These are phyloP conservation scores for Entomortierella chlamydospora DNA, from an alignment of 192 early-diverging fungal species.

Conservation along the genomic window DNA sequence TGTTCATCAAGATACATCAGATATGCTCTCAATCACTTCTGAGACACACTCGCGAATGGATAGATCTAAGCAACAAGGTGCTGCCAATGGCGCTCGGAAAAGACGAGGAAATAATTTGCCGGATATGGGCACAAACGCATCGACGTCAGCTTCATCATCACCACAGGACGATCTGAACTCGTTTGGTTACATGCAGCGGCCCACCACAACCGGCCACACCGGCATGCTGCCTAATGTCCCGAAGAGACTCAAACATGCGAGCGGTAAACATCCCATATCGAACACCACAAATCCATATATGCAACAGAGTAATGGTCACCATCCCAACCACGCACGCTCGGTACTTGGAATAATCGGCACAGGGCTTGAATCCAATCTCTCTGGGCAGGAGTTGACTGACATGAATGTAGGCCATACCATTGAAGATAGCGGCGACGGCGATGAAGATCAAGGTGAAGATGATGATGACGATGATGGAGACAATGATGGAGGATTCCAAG, in stretches of 20 bases:
- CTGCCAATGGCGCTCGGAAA: background rate
- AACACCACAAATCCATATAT: background rate
- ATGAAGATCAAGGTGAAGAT: constrained; percentile 14
- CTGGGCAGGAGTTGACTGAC: constrained; percentile 12
- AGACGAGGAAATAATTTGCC: constrained; percentile 7
- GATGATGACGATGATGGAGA: constrained; percentile 13
- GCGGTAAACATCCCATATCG: background rate
- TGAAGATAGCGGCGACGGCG: constrained; percentile 5
- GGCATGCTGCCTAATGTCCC: background rate
- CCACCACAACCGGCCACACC: background rate
- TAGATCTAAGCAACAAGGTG: constrained; percentile 8
- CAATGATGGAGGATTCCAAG: constrained; percentile 5
- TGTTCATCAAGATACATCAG: background rate
- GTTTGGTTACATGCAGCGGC: constrained; percentile 3
- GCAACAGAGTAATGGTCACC: background rate
- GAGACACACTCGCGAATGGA: background rate
- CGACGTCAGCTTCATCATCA: constrained; percentile 5
- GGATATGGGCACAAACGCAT: background rate
- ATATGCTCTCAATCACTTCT: constrained; percentile 7
- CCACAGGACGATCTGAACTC: background rate
- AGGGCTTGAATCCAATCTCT: constrained; percentile 12
- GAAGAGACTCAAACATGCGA: background rate
- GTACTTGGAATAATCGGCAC: background rate
- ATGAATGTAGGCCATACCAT: background rate
- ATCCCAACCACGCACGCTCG: constrained; percentile 4